Evolutionary conservation across 2,329 filamentous ascomycete species (phyloP).

Genomic region (Penicillium freii): DNA sequence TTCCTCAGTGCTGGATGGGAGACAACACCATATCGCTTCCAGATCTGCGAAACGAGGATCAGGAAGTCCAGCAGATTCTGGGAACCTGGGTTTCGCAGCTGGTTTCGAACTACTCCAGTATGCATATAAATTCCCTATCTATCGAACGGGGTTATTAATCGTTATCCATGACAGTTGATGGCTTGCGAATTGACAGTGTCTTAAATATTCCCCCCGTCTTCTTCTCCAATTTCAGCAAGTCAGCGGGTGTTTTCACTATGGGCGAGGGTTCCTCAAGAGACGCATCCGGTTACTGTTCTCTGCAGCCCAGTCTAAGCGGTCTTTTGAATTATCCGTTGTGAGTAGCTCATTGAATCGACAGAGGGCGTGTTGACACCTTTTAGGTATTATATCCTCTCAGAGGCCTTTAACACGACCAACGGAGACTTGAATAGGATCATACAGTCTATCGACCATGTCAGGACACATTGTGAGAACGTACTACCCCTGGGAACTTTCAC

Average conservation of each 20-base stretch:
- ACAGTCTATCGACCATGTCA: conserved; percentile 2
- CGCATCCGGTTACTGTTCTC: conserved; percentile 40
- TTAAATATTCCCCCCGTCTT: conserved; percentile 48
- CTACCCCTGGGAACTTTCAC: conserved; percentile 52
- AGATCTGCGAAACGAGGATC: conserved; percentile 48
- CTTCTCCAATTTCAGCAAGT: conserved; percentile 39
- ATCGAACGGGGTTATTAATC: not conserved
- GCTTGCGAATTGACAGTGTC: conserved; percentile 52
- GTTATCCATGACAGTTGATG: conserved; percentile 38
- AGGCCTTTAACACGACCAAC: conserved; percentile 35
- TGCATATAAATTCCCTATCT: not conserved
- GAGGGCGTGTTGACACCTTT: not conserved
- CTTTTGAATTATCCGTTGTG: conserved; percentile 48
- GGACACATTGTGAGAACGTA: conserved; percentile 33
- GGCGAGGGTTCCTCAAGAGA: conserved; percentile 48
- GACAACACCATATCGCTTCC: conserved; percentile 48
- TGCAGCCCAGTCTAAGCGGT: conserved; percentile 44
- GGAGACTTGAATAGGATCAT: conserved; percentile 28
- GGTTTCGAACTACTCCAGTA: conserved; percentile 44
- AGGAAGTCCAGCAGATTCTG: conserved; percentile 42
- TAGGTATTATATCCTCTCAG: conserved; percentile 37
- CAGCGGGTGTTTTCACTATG: conserved; percentile 45
- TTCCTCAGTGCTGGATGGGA: conserved; percentile 49
- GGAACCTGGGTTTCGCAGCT: conserved; percentile 42
- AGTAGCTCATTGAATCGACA: not conserved